phyloP scores from a whole-genome alignment of 495 filamentous ascomycete genomes.

The Aspergillus indologenus region DNA sequence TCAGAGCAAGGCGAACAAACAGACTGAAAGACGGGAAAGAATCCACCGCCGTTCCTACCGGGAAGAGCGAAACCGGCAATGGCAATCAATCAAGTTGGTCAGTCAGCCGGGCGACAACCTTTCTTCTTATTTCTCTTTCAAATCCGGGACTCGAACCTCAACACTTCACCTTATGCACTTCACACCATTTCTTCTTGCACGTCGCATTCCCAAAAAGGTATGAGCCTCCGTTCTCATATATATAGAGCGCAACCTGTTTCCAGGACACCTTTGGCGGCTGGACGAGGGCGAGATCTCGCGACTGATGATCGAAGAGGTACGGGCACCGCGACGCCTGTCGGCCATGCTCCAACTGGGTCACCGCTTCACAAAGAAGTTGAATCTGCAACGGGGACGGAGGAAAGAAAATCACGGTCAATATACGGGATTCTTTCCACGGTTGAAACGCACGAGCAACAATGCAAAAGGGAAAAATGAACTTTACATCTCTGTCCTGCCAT shows the following conservation, averaged over 20 bases:
- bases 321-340: slow-evolving; percentile 6
- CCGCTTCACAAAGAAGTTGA: slow-evolving; percentile 36
- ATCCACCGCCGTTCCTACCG: no score
- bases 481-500: slow-evolving; percentile 75
- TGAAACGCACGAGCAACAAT: neutral
- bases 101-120: no score
- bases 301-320: slow-evolving; percentile 5
- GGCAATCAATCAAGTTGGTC: no score
- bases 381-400: slow-evolving; percentile 28
- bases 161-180: slow-evolving; percentile 26
- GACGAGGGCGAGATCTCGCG: neutral
- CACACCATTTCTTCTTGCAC: slow-evolving; percentile 75
- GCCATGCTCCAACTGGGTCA: slow-evolving; percentile 32
- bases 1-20: no score
- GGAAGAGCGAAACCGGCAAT: no score
- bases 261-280: slow-evolving; percentile 62
- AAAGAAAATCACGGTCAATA: neutral
- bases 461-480: slow-evolving; percentile 32
- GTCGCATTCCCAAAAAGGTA: slow-evolving; percentile 86
- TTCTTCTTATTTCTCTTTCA: neutral
- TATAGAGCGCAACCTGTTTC: slow-evolving; percentile 77
- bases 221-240: slow-evolving; percentile 65
- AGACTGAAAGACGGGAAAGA: no score
- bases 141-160: no score
- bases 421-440: neutral